Conservation (phyloP, 2,329 filamentous ascomycete species). For the Diaporthe batatas region DNA sequence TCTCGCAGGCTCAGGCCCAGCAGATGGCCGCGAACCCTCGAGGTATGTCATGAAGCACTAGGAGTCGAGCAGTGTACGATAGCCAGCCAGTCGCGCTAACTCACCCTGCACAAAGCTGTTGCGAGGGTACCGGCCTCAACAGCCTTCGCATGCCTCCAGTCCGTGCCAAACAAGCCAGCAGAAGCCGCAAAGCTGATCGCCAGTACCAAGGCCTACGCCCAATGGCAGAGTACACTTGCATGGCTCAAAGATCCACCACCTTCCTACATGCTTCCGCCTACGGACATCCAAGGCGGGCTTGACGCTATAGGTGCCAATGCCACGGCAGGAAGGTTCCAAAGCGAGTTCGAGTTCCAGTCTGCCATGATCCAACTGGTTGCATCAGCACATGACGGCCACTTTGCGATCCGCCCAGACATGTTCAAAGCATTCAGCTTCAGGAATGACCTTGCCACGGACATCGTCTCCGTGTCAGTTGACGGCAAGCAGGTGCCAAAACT, state of each 20-base stretch:
- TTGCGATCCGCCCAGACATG: slow-evolving; percentile 66
- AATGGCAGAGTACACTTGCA: slow-evolving; percentile 63
- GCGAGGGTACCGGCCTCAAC: slow-evolving; percentile 53
- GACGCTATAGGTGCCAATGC: slow-evolving; percentile 60
- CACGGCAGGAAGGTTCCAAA: slow-evolving; percentile 57
- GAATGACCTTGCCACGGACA: slow-evolving; percentile 49
- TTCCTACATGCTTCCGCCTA: slow-evolving; percentile 61
- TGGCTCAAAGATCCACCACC: slow-evolving; percentile 65
- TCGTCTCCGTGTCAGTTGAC: slow-evolving; percentile 73
- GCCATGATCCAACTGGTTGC: slow-evolving; percentile 67
- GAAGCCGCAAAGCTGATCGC: slow-evolving; percentile 53
- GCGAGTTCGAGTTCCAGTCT: slow-evolving; percentile 68
- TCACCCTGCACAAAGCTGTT: slow-evolving; percentile 41
- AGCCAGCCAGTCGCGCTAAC: slow-evolving; percentile 4
- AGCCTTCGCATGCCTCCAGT: slow-evolving; percentile 55
- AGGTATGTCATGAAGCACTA: not conserved
- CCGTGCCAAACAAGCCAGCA: slow-evolving; percentile 55
- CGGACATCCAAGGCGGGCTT: slow-evolving; percentile 62
- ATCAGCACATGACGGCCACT: slow-evolving; percentile 75
- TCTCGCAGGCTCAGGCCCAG: slow-evolving; percentile 34
- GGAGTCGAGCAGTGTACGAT: not conserved
- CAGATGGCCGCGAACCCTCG: slow-evolving; percentile 30
- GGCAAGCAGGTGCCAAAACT: slow-evolving; percentile 70
- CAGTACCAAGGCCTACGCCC: slow-evolving; percentile 56
- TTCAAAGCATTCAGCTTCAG: slow-evolving; percentile 65